Conservation (phyloP, 2,329 filamentous ascomycete genomes). For the Mycosphaerella sp. region DNA sequence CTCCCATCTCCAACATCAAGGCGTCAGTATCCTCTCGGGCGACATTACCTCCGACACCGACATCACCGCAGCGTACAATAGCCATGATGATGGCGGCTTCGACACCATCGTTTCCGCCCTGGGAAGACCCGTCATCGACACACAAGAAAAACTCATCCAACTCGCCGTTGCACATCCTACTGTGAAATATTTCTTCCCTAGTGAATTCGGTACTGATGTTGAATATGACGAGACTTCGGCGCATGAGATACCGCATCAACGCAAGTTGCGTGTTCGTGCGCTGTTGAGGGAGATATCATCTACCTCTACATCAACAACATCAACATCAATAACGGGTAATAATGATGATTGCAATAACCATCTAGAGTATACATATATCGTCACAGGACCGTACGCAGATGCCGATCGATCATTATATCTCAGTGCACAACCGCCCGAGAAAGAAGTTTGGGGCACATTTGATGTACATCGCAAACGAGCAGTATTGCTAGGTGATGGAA, state of each 20-base stretch:
- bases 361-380: conserved; percentile 59
- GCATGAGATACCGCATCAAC: conserved; percentile 60
- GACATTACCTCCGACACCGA: conserved; percentile 49
- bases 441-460: conserved; percentile 50
- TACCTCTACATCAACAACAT: no score
- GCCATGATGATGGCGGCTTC: conserved; percentile 32
- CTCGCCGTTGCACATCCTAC: conserved; percentile 50
- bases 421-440: conserved; percentile 35
- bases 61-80: conserved; percentile 50
- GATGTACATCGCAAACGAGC: conserved; percentile 53
- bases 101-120: conserved; percentile 62
- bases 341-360: conserved; percentile 19
- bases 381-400: conserved; percentile 64
- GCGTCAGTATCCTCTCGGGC: conserved; percentile 51
- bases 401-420: conserved; percentile 46
- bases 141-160: conserved; percentile 56
- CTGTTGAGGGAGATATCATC: conserved; percentile 48
- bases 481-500: conserved; percentile 55
- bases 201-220: conserved; percentile 61
- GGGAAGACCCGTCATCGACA: conserved; percentile 55
- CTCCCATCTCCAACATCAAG: conserved; percentile 41
- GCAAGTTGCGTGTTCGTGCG: conserved; percentile 61
- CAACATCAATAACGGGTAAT: no score
- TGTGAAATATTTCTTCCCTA: conserved; percentile 60
- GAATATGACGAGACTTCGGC: conserved; percentile 53